Percentiles rank a stretch among this genome's conserved stretches.
These are phyloP conservation scores for Mycosphaerelloides madeirae DNA, from an alignment of 2,329 filamentous ascomycete genomes.

Conservation along the genomic window DNA sequence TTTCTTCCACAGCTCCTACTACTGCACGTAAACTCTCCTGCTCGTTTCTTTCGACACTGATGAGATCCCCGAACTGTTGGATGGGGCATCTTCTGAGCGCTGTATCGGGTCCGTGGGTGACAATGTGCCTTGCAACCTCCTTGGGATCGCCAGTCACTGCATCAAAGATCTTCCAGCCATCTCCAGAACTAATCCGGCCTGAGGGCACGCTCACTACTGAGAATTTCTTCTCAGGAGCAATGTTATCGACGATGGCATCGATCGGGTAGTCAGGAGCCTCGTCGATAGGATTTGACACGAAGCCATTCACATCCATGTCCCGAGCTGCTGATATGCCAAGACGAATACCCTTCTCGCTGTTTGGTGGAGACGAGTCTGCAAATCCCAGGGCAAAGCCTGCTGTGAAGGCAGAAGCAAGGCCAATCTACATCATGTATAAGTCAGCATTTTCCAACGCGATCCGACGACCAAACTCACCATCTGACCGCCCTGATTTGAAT, in stretches of 20 bases:
- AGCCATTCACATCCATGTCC: conserved; percentile 24
- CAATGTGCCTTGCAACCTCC: conserved; percentile 31
- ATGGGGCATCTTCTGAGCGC: conserved; percentile 28
- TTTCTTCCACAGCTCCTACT: conserved; percentile 28
- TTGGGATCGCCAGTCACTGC: conserved; percentile 30
- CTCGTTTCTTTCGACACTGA: conserved; percentile 29
- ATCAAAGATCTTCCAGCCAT: conserved; percentile 33
- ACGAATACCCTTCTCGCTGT: conserved; percentile 27
- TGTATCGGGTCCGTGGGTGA: conserved; percentile 28
- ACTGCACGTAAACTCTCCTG: conserved; percentile 31
- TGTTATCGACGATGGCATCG: conserved; percentile 21
- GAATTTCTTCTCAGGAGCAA: conserved; percentile 22
- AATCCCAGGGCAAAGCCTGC: conserved; percentile 33
- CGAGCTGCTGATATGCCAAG: conserved; percentile 28
- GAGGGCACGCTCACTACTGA: conserved; percentile 30
- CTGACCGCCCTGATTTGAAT: conserved; percentile 6
- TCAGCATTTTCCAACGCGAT: conserved; percentile 3
- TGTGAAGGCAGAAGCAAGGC: conserved; percentile 29
- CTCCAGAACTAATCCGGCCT: conserved; percentile 30
- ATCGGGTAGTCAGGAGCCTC: conserved; percentile 28
- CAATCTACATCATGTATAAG: conserved; percentile 21
- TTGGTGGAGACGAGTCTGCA: conserved; percentile 26
- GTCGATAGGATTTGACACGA: conserved; percentile 23
- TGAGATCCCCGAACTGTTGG: conserved; percentile 25
- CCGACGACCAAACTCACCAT: conserved; percentile 11